A percentile compares a stretch with the other conserved stretches of the same genome.
Evolutionary conservation across 345 rosid species (phyloP).

Genomic region (Hypericum perforatum): DNA sequence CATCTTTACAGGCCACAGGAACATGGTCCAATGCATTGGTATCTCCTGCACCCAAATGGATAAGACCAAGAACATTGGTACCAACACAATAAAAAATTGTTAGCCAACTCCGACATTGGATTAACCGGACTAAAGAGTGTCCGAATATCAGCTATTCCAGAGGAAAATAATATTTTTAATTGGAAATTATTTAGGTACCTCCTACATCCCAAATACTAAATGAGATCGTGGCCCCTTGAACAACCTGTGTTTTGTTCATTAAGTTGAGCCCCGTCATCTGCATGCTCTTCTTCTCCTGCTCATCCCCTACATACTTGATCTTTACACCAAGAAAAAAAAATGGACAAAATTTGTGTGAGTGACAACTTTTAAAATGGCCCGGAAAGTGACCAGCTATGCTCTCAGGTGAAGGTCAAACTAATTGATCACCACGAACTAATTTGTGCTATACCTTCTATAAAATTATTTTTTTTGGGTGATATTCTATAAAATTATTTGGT

Average conservation of each 20-base stretch:
- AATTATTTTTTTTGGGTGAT: too few species aligned
- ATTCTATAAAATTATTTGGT: too few species aligned
- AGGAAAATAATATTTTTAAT: neutral
- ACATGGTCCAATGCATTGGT: conserved; percentile 59
- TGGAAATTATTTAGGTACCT: conserved; percentile 28
- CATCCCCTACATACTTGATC: conserved; percentile 83
- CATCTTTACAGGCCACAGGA: conserved; percentile 91
- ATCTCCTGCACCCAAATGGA: conserved; percentile 36
- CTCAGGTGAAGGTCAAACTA: too few species aligned
- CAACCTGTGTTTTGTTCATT: conserved; percentile 70
- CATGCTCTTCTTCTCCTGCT: conserved; percentile 48
- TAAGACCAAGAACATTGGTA: neutral
- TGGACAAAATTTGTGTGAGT: neutral
- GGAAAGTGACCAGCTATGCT: neutral
- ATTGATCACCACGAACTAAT: too few species aligned
- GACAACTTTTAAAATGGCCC: neutral
- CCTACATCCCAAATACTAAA: conserved; percentile 95
- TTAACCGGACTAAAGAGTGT: too few species aligned
- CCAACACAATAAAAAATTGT: too few species aligned
- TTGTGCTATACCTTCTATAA: too few species aligned
- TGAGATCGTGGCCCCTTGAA: conserved; percentile 79
- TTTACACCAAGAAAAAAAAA: conserved; percentile 13
- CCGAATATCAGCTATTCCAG: too few species aligned
- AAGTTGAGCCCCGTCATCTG: conserved; percentile 79
- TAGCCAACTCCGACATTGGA: too few species aligned